phyloP scores from a whole-genome alignment of 441 rosid genomes.

The Rhodomyrtus psidioides region DNA sequence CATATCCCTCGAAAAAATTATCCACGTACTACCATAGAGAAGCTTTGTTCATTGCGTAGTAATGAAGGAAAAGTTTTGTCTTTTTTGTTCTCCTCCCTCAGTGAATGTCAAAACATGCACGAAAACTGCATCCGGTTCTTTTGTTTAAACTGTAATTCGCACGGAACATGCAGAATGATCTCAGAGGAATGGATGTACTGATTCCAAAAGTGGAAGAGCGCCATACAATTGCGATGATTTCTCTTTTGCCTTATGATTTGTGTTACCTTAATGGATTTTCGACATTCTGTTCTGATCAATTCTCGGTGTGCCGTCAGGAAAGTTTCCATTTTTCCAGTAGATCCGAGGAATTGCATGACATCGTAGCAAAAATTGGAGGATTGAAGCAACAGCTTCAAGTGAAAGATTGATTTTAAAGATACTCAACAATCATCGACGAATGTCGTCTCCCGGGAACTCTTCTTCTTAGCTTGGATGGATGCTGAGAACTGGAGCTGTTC shows the following conservation, averaged over 20 bases:
- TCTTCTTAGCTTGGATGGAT: background rate
- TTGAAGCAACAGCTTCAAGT: background rate
- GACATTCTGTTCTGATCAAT: background rate
- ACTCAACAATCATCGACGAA: background rate
- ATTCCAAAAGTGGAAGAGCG: background rate
- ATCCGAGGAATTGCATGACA: background rate
- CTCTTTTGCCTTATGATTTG: background rate
- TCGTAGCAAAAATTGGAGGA: background rate
- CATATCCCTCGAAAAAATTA: background rate
- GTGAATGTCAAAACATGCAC: background rate
- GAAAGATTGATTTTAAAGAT: background rate
- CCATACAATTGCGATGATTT: background rate
- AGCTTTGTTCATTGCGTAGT: background rate
- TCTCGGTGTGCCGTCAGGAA: background rate
- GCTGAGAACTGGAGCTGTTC: background rate
- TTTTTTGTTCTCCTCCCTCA: background rate
- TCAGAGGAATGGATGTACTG: background rate
- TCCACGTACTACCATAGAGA: background rate
- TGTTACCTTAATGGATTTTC: background rate
- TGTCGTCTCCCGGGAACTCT: background rate
- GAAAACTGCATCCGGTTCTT: background rate
- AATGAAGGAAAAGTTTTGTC: background rate
- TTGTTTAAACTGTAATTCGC: background rate
- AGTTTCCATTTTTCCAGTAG: background rate
- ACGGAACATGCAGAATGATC: background rate